Base-by-base conservation (phyloP, 352 stramenopile species). In the Phytophthora hybrid region DNA sequence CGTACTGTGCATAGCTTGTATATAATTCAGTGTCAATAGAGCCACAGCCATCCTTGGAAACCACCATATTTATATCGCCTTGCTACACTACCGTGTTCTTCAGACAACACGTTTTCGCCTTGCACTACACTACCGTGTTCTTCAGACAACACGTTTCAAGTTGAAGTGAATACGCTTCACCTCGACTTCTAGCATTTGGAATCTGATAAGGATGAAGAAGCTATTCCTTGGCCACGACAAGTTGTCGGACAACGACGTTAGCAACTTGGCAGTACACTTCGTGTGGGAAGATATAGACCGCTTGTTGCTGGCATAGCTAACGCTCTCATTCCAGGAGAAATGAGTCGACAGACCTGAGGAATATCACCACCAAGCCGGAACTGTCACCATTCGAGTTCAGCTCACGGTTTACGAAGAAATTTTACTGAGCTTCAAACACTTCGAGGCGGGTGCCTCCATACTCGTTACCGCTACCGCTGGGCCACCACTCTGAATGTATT, bases 1-100 rank as follows among this genome's bases (percentile, higher is more conserved):
- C 49, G 49, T 55, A 49, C 54, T 78, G 60, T 72, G 71, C 51
- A 75, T 72, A 75, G 51, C 64, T 71, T 75, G 71, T 78, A 34
- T 76, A 73, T 68, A 71, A 39, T 66, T 32, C 57, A 70, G 41
- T 32, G 72, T 39, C 65, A 70, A 78, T 78, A 61, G 54, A 71
- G 54, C 32, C 59, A 71, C 46, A 13, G 26, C 55, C 65, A 74
- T 73, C 58, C 21, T 66, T 34, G n/a, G 34, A 66, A 63, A 64
- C 55, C 10, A 37, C 6, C n/a, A 8, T 49, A 10, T 32, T n/a
- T 14, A 4, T 44, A 29, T n/a, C 5, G 41, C 9, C n/a, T n/a
- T n/a, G n/a, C n/a, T n/a, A n/a, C n/a, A n/a, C n/a, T n/a, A n/a
- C n/a, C n/a, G n/a, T n/a, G n/a, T n/a, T n/a, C n/a, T n/a, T n/a